Base-by-base conservation (phyloP, 176 grass and related monocot species). In the Oropetium thomaeum region DNA sequence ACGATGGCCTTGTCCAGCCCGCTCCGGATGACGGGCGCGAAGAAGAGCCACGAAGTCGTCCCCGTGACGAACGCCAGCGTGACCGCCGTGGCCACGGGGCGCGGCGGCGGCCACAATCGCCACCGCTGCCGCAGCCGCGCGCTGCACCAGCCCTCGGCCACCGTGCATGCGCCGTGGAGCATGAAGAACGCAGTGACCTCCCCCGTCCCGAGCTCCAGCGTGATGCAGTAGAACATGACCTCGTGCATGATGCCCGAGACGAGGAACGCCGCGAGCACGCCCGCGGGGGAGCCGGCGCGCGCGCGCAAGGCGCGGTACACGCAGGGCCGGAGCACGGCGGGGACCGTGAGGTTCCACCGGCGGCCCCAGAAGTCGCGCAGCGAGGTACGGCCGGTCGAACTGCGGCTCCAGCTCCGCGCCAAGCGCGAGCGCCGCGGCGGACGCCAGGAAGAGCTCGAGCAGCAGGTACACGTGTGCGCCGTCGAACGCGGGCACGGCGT, bases 331-430 rank as follows among this genome's bases (percentile, higher is more conserved):
- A 94, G 92, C 78, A 85, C 81, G 30, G 71, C 88, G 15, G 88
- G 83, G 44, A 90, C 91, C 88, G 88, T 88, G 65, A 93, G 62
- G 79, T 93, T 93, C 91, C 88, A 94, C 14, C 91, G 67, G 23
- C 79, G 82, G 30, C 91, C 78, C 91, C 88, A 90, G 73, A 90
- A 90, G 37, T 93, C 91, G 7, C 55, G 22, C 1, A 93, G 88
- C 79, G 28, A 84, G 65, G 67, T 88, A 88, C 6, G 88, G 88
- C n/a, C 71, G 80, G 78, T 88, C 76, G 91, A 93, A 88, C 58
- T 85, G 91, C 33, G 82, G 88, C 74, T 93, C 88, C 67, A 90
- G 81, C 79, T 87, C 78, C 10, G 81, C 76, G 58, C 62, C 68
- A 8, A 90, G 87, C 42, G 81, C 87, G 13, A 70, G 48, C 75